Percentiles rank a stretch among this genome's conserved stretches.
Evolutionary conservation across 1,284 basidiomycete genomes (phyloP).

Genomic region (Microbotryum intermedium): DNA sequence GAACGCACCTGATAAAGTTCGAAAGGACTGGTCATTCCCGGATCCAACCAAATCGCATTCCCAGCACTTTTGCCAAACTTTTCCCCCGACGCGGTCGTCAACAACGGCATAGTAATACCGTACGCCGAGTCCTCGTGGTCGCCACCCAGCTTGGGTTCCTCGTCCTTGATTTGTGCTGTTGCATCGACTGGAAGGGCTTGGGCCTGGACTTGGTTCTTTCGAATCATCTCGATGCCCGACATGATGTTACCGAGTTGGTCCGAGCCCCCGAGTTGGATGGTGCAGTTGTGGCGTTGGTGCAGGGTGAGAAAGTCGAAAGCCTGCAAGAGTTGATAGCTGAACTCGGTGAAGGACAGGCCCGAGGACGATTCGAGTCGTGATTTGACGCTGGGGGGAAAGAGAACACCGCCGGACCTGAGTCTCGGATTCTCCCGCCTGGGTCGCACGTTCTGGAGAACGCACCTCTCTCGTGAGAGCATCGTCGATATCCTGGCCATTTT

Average conservation of each 20-base stretch:
- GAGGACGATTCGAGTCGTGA: conserved; percentile 61
- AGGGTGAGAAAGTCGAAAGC: conserved; percentile 88
- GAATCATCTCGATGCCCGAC: conserved; percentile 32
- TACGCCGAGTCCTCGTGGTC: conserved; percentile 50
- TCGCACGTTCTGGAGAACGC: conserved; percentile 26
- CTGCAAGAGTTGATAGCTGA: conserved; percentile 93
- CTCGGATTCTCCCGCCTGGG: not conserved
- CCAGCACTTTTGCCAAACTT: conserved; percentile 98
- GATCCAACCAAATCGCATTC: conserved; percentile 87
- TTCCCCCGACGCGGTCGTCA: conserved; percentile 78
- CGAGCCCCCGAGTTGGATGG: conserved; percentile 86
- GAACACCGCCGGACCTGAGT: not conserved
- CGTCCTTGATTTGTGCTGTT: conserved; percentile 17
- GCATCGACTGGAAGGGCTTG: not conserved
- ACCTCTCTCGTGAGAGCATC: conserved; percentile 90
- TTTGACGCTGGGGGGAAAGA: conserved; percentile 56
- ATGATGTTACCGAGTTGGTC: conserved; percentile 98
- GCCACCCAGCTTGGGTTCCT: conserved; percentile 21
- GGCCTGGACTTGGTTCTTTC: conserved; percentile 9
- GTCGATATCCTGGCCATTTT: conserved; percentile 71
- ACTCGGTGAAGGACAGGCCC: conserved; percentile 92
- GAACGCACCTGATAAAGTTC: conserved; percentile 79
- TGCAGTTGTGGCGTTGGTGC: conserved; percentile 59
- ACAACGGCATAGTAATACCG: conserved; percentile 86
- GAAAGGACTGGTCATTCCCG: conserved; percentile 63